Evolutionary conservation across 495 filamentous ascomycete species (phyloP).

Genomic region (Amphirosellinia nigrospora): DNA sequence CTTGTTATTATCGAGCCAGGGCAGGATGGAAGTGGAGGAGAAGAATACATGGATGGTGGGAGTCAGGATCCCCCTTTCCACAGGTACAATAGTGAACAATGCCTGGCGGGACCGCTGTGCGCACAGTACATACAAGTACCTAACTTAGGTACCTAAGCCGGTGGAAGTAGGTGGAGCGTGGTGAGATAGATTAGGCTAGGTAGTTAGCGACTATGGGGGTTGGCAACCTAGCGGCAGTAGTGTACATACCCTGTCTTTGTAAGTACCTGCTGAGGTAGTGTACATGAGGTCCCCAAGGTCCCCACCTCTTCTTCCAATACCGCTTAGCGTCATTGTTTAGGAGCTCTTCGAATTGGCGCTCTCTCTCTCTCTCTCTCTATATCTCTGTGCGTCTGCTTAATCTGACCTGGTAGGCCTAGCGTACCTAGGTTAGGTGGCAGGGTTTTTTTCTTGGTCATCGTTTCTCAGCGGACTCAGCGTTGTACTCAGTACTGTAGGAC

Average conservation of each 20-base stretch:
- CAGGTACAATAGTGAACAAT: no score
- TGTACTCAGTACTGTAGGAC: conserved; percentile 24
- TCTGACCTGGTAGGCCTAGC: conserved; percentile 8
- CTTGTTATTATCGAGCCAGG: conserved; percentile 37
- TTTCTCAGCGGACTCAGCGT: conserved; percentile 15
- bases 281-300: not conserved
- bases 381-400: not conserved
- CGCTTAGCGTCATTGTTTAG: not conserved
- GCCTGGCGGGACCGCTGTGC: not conserved
- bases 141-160: not conserved
- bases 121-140: not conserved
- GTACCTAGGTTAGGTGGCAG: conserved; percentile 3
- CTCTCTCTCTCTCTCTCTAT: no score
- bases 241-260: not conserved
- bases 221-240: no score
- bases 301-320: conserved; percentile 3
- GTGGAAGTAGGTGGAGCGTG: not conserved
- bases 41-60: conserved; percentile 35
- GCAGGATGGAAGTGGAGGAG: conserved; percentile 33
- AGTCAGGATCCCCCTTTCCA: conserved; percentile 1
- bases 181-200: conserved; percentile 22
- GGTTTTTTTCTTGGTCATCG: conserved; percentile 4
- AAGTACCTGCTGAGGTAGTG: no score
- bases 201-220: conserved; percentile 5
- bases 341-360: conserved; percentile 9